phyloP scores from a whole-genome alignment of 2,329 filamentous ascomycete genomes.

The Ascosphaera apis region DNA sequence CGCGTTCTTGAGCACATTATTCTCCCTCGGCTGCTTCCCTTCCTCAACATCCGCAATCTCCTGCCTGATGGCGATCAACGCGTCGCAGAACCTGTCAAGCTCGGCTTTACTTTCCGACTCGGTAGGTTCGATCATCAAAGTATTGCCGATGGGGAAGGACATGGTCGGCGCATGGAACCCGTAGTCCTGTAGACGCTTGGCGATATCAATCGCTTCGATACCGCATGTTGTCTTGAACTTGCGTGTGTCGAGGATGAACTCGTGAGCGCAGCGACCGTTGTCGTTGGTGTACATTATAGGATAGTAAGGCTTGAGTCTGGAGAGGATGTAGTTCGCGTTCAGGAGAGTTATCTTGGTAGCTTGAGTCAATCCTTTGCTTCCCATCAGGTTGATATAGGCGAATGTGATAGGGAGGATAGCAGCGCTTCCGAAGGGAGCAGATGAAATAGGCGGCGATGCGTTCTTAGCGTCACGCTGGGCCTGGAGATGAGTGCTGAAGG shows the following conservation, averaged over 20 bases:
- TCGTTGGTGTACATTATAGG: slow-evolving; percentile 83
- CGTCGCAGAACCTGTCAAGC: slow-evolving; percentile 80
- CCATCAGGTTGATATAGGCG: slow-evolving; percentile 93
- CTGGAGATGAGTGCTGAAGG: slow-evolving; percentile 28
- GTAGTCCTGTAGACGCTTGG: slow-evolving; percentile 90
- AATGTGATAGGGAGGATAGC: slow-evolving; percentile 87
- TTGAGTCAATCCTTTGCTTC: slow-evolving; percentile 54
- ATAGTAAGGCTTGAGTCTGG: slow-evolving; percentile 66
- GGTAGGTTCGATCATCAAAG: slow-evolving; percentile 93
- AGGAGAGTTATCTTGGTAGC: slow-evolving; percentile 84
- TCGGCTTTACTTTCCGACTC: slow-evolving; percentile 84
- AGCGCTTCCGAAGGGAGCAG: slow-evolving; percentile 67
- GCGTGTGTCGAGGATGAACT: slow-evolving; percentile 84
- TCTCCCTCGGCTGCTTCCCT: slow-evolving; percentile 47
- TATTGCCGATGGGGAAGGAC: slow-evolving; percentile 88
- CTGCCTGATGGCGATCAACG: slow-evolving; percentile 60
- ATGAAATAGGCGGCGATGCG: slow-evolving; percentile 45
- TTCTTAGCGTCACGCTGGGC: slow-evolving; percentile 14
- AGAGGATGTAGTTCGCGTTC: slow-evolving; percentile 91
- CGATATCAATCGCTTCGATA: slow-evolving; percentile 81
- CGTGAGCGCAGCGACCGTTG: slow-evolving; percentile 74
- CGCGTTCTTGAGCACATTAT: slow-evolving; percentile 71
- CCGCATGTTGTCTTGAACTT: slow-evolving; percentile 63
- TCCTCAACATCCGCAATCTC: slow-evolving; percentile 72
- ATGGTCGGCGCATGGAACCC: slow-evolving; percentile 95